A percentile compares a stretch with the other conserved stretches of the same genome.
Conservation (phyloP, 148 eudicot genomes). For the Bassia scoparia region DNA sequence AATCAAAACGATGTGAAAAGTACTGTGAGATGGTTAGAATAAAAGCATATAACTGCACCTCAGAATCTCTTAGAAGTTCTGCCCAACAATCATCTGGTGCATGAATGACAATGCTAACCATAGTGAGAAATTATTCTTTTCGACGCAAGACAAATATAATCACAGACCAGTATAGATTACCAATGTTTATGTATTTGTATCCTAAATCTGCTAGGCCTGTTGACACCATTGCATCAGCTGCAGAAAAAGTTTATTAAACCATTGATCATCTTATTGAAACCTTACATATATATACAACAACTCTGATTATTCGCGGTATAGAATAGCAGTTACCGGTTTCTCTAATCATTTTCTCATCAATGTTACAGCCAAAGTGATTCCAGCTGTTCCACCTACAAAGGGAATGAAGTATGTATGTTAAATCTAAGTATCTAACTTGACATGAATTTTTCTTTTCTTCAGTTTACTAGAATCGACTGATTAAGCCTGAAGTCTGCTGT, state of each 20-base stretch:
- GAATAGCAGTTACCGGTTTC: slow-evolving; percentile 24
- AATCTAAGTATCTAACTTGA: background rate
- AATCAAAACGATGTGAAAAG: no score
- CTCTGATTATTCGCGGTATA: no score
- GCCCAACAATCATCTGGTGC: slow-evolving; percentile 94
- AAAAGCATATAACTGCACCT: slow-evolving; percentile 32
- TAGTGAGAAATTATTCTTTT: background rate
- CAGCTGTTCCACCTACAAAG: slow-evolving; percentile 27
- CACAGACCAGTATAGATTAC: slow-evolving; percentile 26
- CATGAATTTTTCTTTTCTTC: no score
- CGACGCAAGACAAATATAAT: background rate
- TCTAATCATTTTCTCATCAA: slow-evolving; percentile 20
- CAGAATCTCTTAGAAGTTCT: slow-evolving; percentile 49
- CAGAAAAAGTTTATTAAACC: no score
- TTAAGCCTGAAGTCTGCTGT: no score
- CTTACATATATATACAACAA: no score
- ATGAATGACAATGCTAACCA: slow-evolving; percentile 6
- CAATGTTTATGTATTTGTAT: slow-evolving; percentile 69
- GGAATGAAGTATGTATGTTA: background rate
- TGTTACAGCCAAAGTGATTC: slow-evolving; percentile 26
- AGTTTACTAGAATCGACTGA: no score
- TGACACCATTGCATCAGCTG: slow-evolving; percentile 81
- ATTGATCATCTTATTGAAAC: no score
- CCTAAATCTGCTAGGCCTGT: slow-evolving; percentile 70
- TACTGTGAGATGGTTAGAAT: no score